Evolutionary conservation across 495 filamentous ascomycete genomes (phyloP), one percentile per base, ranked within the genome.

Genomic region (Emericellopsis terricola): DNA sequence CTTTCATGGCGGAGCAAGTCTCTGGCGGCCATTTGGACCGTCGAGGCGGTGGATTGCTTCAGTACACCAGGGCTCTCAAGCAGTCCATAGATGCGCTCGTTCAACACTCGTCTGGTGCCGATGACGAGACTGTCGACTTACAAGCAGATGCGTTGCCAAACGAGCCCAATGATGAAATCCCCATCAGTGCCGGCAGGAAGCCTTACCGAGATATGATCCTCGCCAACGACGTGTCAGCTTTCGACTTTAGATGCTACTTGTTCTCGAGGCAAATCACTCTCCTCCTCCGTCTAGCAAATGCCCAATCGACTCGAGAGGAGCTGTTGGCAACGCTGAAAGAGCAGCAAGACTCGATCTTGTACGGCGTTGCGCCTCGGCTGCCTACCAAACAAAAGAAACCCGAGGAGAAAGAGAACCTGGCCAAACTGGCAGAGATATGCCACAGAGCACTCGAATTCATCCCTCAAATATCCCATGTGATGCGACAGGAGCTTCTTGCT

Each of bases 191-290:
- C 2, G 62, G 57, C 27, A 81, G 71, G 50, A 91, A 94, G 48
- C 61, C 78, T 2, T 96, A 94, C 48, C 73, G 91, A 27, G 85
- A 92, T 36, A 69, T 92, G 41, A 96, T 99, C 31, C 59, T 96
- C 28, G 76, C 81, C n/a, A 96, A 84, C 55, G 78, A 91, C 41
- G 91, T 96, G 19, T 96, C 89, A n/a, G 63, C 91, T 9, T 96
- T 94, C 45, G 89, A 99, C 50, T 96, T 99, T 52, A 70, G 79
- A 38, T 85, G 76, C 41, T 99, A 99, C 50, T 67, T 99, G 8
- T 96, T 94, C 57, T 76, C 82, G 15, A 69, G 89, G 17, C 89
- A 99, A 47, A 67, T 92, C 44, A 71, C 76, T 10, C 53, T 97
- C 2, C 64, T 94, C 8, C 68, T 94, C 15, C 76, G 89, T 21